Percentiles rank a stretch among this genome's conserved stretches.
These are phyloP conservation scores for Fistulifera solaris DNA, from an alignment of 108 stramenopile genomes.

Conservation along the genomic window DNA sequence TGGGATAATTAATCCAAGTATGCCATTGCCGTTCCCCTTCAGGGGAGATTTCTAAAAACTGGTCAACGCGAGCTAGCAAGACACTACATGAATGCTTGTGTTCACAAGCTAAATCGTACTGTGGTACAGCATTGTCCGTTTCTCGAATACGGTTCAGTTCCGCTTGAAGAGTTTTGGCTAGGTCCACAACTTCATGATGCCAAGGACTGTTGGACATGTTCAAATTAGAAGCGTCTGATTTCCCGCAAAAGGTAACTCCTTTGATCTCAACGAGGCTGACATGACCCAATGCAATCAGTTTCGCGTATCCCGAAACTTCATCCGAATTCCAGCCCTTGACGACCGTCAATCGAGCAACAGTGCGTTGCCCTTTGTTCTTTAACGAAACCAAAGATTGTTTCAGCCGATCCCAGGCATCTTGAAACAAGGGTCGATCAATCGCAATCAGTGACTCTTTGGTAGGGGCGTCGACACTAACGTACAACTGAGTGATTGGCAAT, in stretches of 20 bases:
- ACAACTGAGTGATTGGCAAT: slow-evolving; percentile 91
- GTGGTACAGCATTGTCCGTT: slow-evolving; percentile 48
- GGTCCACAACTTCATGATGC: slow-evolving; percentile 88
- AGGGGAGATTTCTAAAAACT: slow-evolving; percentile 56
- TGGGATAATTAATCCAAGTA: slow-evolving; percentile 96
- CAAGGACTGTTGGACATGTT: slow-evolving; percentile 94
- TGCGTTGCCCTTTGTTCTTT: slow-evolving; percentile 85
- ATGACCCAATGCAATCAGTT: slow-evolving; percentile 81
- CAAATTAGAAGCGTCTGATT: slow-evolving; percentile 89
- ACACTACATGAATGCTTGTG: slow-evolving; percentile 94
- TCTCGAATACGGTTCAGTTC: slow-evolving; percentile 54
- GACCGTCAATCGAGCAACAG: slow-evolving; percentile 92
- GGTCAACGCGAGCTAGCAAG: slow-evolving; percentile 85
- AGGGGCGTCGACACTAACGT: slow-evolving; percentile 90
- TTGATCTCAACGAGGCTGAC: slow-evolving; percentile 92
- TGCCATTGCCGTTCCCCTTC: slow-evolving; percentile 72
- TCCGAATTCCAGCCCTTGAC: slow-evolving; percentile 95
- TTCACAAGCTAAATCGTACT: slow-evolving; percentile 87
- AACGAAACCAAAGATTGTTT: slow-evolving; percentile 54
- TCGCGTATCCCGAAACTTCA: slow-evolving; percentile 84
- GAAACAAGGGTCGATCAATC: slow-evolving; percentile 89
- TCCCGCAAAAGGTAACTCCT: slow-evolving; percentile 96
- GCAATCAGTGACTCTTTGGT: slow-evolving; percentile 86
- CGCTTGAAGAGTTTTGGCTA: slow-evolving; percentile 46
- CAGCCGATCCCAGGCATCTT: slow-evolving; percentile 94